Percentiles rank a stretch among this genome's conserved stretches.
phyloP scores from a whole-genome alignment of 1,139 yeast species.

The Kodamaea anthophila region DNA sequence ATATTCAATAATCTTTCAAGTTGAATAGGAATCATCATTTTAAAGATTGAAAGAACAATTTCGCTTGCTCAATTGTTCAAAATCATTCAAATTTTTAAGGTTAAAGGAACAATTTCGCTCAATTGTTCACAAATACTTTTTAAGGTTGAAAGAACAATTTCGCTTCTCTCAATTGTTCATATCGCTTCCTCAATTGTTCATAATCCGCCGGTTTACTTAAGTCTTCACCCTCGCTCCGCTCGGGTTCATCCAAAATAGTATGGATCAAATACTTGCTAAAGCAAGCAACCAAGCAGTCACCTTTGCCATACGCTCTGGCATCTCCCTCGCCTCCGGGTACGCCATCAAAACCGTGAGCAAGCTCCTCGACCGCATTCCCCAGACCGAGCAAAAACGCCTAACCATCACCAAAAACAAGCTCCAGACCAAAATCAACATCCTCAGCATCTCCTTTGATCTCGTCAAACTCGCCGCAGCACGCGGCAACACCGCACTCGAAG shows the following conservation, averaged over 20 bases:
- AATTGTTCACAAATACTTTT: too few species aligned
- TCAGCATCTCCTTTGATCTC: conserved; percentile 65
- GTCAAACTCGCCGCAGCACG: conserved; percentile 64
- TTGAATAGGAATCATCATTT: too few species aligned
- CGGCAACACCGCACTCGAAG: conserved; percentile 60
- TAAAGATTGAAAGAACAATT: too few species aligned
- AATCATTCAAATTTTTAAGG: too few species aligned
- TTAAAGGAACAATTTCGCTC: too few species aligned
- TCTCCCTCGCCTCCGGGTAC: conserved; percentile 69
- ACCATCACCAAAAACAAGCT: conserved; percentile 40
- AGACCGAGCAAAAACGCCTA: conserved; percentile 43
- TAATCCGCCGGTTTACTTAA: too few species aligned
- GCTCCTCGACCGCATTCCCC: conserved; percentile 58
- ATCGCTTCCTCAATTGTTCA: too few species aligned
- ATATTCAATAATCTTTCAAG: too few species aligned
- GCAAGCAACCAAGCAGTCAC: conserved; percentile 79
- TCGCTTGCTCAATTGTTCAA: too few species aligned
- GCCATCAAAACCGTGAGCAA: conserved; percentile 62
- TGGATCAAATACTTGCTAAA: conserved; percentile 30
- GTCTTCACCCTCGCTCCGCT: not conserved
- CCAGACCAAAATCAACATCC: conserved; percentile 55
- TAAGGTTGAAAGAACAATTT: too few species aligned
- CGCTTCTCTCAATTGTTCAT: not conserved
- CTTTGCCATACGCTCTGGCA: conserved; percentile 74
- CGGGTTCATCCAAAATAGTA: conserved; percentile 6